Evolutionary conservation across 345 rosid genomes (phyloP).

Genomic region (Linum lewisii): DNA sequence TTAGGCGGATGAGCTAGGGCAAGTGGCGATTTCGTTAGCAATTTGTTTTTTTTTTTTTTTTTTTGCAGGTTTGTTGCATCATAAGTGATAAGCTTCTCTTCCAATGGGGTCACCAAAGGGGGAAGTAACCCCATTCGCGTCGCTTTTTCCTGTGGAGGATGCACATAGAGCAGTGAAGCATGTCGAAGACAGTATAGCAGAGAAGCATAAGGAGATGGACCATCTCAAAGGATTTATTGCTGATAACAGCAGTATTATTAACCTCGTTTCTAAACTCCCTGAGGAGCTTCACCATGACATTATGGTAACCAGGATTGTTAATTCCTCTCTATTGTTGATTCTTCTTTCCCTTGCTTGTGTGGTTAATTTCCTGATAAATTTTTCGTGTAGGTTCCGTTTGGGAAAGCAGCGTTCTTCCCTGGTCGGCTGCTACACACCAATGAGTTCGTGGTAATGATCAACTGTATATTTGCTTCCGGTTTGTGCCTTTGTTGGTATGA

Average conservation of each 20-base stretch:
- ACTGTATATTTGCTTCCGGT: neutral
- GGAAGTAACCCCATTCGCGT: slow-evolving; percentile 55
- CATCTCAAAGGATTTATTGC: slow-evolving; percentile 41
- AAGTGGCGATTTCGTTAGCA: too few relatives aligned
- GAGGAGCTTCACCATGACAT: slow-evolving; percentile 72
- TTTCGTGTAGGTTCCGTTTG: slow-evolving; percentile 60
- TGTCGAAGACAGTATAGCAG: slow-evolving; percentile 49
- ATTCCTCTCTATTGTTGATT: neutral
- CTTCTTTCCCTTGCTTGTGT: too few relatives aligned
- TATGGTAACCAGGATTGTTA: slow-evolving; percentile 40
- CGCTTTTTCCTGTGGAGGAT: slow-evolving; percentile 55
- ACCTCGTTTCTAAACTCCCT: slow-evolving; percentile 60
- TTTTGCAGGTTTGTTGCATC: too few relatives aligned
- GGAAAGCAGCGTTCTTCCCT: slow-evolving; percentile 79
- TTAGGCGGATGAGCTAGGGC: too few relatives aligned
- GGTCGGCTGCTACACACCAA: slow-evolving; percentile 82
- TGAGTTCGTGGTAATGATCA: slow-evolving; percentile 55
- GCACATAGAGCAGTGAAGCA: slow-evolving; percentile 55
- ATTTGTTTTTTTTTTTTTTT: too few relatives aligned
- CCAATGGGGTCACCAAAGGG: slow-evolving; percentile 29
- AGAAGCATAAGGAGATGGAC: slow-evolving; percentile 47
- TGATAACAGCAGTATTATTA: slow-evolving; percentile 52
- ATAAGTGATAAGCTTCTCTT: neutral
- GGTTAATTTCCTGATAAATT: too few relatives aligned
- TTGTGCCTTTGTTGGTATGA: neutral